Evolutionary conservation across 257 asterid genomes (phyloP), one percentile per base, ranked within the genome.

Genomic region (Lycium barbarum): DNA sequence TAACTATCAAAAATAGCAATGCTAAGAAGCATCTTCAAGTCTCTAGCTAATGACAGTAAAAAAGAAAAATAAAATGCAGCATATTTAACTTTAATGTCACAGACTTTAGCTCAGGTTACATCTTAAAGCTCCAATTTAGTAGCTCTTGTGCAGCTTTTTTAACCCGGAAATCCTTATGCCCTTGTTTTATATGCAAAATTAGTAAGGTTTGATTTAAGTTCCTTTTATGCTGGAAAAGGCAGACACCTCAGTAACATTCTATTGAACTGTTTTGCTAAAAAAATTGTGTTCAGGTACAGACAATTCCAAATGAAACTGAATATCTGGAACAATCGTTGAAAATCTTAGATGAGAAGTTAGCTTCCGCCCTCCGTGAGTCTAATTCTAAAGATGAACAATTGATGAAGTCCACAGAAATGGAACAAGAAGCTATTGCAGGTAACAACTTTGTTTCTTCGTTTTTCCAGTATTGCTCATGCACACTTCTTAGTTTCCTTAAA

Each of bases 351-450:
- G 95, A 92, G 86, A 91, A 88, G 91, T 38, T 96, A 86, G 94
- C 89, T 86, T 89, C 92, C 63, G 91, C 89, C 11, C 83, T 91
- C 47, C 88, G 86, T 68, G 97, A 93, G 80, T 90, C 93, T 84
- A 89, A 89, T 83, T 89, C 90, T 70, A 95, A 94, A 91, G 96
- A 93, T 33, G 89, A 89, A 84, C 88, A 89, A 38, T 18, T 90
- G 79, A 84, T 86, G 15, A 80, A 79, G n/a, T 88, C 87, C 81
- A 84, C 84, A 53, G 89, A 86, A 84, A 74, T 33, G 82, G 90
- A 90, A 55, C 92, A 88, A 87, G 89, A 87, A 84, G 93, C 94
- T 35, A 51, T 70, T 62, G 87, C 91, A 90, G 99, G 99, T 95
- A 85, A 68, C 43, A 36, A n/a, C 11, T 12, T 20, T 45, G 45